These are phyloP conservation scores for Phaseolus lunatus DNA, from an alignment of 306 rosid genomes.

Conservation along the genomic window DNA sequence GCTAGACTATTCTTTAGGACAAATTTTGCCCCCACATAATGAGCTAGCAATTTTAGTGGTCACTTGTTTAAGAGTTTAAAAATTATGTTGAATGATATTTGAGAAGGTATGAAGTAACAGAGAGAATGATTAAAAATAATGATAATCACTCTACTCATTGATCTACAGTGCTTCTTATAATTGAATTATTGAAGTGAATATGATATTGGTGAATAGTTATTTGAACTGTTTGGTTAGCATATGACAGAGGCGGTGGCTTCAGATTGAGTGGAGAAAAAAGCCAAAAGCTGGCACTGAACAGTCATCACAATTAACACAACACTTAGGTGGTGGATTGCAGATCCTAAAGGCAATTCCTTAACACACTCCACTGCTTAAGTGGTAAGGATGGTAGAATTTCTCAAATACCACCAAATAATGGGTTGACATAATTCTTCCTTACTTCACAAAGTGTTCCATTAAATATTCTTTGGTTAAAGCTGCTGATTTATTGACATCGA, in stretches of 20 bases:
- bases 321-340: background rate
- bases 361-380: background rate
- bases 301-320: background rate
- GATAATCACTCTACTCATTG: background rate
- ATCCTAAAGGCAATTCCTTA: background rate
- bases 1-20: background rate
- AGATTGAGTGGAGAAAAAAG: constrained; percentile 2
- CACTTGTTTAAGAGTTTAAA: background rate
- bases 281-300: background rate
- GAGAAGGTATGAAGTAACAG: background rate
- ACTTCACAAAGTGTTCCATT: background rate
- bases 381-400: constrained; percentile 15
- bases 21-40: background rate
- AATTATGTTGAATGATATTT: background rate
- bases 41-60: background rate
- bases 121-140: background rate
- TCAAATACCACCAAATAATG: constrained; percentile 2
- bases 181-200: background rate
- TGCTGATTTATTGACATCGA: constrained; percentile 5
- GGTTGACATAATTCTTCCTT: background rate
- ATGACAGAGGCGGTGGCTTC: background rate
- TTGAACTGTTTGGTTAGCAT: background rate
- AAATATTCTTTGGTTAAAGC: constrained; percentile 35
- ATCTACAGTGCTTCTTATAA: background rate
- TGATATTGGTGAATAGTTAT: background rate